Base-by-base conservation (phyloP, 192 early-diverging fungal genomes). In the Backusella circina region DNA sequence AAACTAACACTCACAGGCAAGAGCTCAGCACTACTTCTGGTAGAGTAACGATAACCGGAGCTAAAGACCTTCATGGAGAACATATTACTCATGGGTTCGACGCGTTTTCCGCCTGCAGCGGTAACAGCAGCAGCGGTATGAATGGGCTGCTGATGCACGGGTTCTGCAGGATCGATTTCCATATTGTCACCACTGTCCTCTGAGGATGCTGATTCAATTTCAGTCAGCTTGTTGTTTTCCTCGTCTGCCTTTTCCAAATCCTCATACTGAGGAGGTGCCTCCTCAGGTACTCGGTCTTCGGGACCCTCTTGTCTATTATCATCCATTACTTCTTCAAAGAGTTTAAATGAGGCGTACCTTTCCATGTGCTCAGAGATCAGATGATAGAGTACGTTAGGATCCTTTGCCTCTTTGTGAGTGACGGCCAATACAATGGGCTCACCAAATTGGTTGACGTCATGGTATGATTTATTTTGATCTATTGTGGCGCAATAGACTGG, bases 371-470 rank as follows among this genome's bases (percentile, higher is more conserved):
- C 8, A 18, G 74, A 70, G 41, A 88, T 80, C 21, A 82, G 72
- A 18, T 70, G 35, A 28, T 86, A 84, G 1, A 88, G 32, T 31
- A 61, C 70, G 2, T 88, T 77, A 3, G 75, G 69, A 37, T 67
- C 23, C 4, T 44, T 72, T 1, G 86, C 83, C 0, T 88, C 84
- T 30, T 83, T 77, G 10, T 80, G 78, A 3, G 65, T 77, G 3
- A 88, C 74, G 12, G 80, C 82, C 16, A 88, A 71, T 73, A 88
- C 72, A 32, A 86, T 82, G 4, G 84, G 86, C 7, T 78, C 76
- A 15, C 86, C 86, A 66, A 82, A 84, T 12, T 79, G 69, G 6
- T 26, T 36, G 5, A 67, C 31, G 31, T 41, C 15, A 28, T 61
- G 70, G 44, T 72, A 80, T 69, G 75, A 71, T 2, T 79, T 77